Conservation (phyloP, 305 asterid genomes). For the Striga hermonthica region DNA sequence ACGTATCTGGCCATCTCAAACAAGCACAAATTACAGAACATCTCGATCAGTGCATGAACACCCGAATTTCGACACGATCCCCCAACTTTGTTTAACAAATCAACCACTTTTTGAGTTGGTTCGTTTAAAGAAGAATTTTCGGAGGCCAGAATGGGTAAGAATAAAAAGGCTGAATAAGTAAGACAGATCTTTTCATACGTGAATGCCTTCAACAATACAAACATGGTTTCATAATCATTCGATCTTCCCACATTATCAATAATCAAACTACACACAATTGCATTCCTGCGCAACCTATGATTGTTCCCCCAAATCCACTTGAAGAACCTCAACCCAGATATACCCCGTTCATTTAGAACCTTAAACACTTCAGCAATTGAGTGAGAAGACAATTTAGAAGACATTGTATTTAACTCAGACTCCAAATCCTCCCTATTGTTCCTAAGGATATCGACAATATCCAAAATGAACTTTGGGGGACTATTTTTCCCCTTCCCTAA, state of each 20-base stretch:
- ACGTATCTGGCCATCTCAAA: conserved; percentile 71
- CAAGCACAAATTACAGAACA: conserved; percentile 53
- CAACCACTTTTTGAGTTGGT: conserved; percentile 40
- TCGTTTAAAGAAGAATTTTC: conserved; percentile 36
- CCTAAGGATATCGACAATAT: conserved; percentile 48
- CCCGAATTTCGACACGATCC: conserved; percentile 64
- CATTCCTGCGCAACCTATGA: conserved; percentile 40
- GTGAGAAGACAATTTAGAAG: conserved; percentile 32
- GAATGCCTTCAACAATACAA: conserved; percentile 43
- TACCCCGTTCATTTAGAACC: conserved; percentile 41
- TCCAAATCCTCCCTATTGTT: conserved; percentile 44
- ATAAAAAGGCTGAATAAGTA: conserved; percentile 54
- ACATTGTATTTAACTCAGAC: conserved; percentile 36
- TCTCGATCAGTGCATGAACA: conserved; percentile 54
- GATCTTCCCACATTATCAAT: conserved; percentile 61
- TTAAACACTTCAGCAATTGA: conserved; percentile 44
- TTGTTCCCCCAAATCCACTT: conserved; percentile 47
- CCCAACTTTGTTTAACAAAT: conserved; percentile 49
- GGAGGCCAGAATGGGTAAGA: conserved; percentile 39
- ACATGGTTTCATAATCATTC: conserved; percentile 56
- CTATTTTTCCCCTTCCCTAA: conserved; percentile 20
- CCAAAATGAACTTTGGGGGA: conserved; percentile 30
- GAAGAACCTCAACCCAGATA: conserved; percentile 56
- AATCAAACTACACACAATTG: conserved; percentile 49
- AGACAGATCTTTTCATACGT: conserved; percentile 45